A percentile compares a stretch with the other conserved stretches of the same genome.
phyloP scores from a whole-genome alignment of 1,284 basidiomycete species.

The Rhizopogon parksii region DNA sequence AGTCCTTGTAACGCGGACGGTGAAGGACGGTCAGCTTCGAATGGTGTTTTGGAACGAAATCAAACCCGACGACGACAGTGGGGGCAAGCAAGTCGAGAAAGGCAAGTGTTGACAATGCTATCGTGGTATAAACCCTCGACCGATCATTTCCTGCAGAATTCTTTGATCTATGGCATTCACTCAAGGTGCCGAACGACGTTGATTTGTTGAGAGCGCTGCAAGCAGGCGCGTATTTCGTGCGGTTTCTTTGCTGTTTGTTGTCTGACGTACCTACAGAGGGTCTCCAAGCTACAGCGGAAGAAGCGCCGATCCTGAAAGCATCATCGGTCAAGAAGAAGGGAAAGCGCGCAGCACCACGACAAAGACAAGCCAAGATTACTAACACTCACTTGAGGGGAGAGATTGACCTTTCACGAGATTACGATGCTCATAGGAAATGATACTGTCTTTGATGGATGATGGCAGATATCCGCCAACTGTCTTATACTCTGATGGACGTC shows the following conservation, averaged over 20 bases:
- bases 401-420: slow-evolving; percentile 77
- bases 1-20: slow-evolving; percentile 77
- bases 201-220: slow-evolving; percentile 72
- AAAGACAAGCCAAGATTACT: slow-evolving; percentile 75
- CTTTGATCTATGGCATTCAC: slow-evolving; percentile 75
- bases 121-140: background rate
- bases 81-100: slow-evolving; percentile 69
- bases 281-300: slow-evolving; percentile 64
- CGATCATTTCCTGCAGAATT: slow-evolving; percentile 56
- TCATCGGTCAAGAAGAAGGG: slow-evolving; percentile 70
- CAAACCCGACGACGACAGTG: slow-evolving; percentile 64
- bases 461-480: too few species aligned
- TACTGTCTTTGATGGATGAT: background rate
- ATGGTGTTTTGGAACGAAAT: slow-evolving; percentile 93
- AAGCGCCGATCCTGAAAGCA: slow-evolving; percentile 46
- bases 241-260: slow-evolving; percentile 7
- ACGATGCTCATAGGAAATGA: slow-evolving; percentile 45
- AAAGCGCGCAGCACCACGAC: slow-evolving; percentile 67
- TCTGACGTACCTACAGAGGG: slow-evolving; percentile 45
- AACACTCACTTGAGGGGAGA: slow-evolving; percentile 81
- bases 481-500: too few species aligned
- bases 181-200: slow-evolving; percentile 79
- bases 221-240: slow-evolving; percentile 40
- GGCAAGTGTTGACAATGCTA: slow-evolving; percentile 39
- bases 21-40: slow-evolving; percentile 76